Conservation (phyloP, 2,329 filamentous ascomycete genomes). For the Fusarium sterilihyphosum region DNA sequence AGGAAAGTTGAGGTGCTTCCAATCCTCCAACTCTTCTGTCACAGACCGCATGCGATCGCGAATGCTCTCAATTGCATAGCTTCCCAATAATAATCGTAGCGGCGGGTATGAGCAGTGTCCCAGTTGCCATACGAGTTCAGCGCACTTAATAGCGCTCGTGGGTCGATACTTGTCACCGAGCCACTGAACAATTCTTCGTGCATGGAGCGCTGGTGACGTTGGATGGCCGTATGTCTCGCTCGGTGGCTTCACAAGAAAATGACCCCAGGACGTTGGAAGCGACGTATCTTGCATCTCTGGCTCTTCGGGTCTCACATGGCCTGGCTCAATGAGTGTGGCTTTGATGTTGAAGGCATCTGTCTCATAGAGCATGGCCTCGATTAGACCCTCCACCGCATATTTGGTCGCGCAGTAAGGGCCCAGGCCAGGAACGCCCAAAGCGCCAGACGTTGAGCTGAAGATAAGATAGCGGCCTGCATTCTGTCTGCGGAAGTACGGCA, state of each 20-base stretch:
- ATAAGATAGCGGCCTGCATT: conserved; percentile 86
- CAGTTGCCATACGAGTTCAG: conserved; percentile 92
- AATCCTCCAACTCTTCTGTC: conserved; percentile 94
- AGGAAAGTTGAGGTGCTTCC: conserved; percentile 84
- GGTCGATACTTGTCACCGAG: conserved; percentile 85
- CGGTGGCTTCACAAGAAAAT: conserved; percentile 89
- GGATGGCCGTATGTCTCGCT: conserved; percentile 82
- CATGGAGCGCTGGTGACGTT: conserved; percentile 86
- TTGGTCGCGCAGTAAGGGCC: conserved; percentile 97
- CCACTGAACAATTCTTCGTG: conserved; percentile 93
- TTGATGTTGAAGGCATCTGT: conserved; percentile 92
- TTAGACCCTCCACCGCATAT: conserved; percentile 93
- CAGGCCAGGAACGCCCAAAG: conserved; percentile 90
- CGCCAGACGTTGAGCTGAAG: conserved; percentile 91
- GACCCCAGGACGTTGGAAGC: conserved; percentile 83
- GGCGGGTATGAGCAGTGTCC: conserved; percentile 96
- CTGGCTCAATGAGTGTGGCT: conserved; percentile 91
- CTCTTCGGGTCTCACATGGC: conserved; percentile 88
- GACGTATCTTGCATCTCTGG: conserved; percentile 60
- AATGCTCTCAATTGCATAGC: conserved; percentile 95
- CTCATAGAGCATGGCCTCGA: conserved; percentile 97
- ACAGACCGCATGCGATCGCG: conserved; percentile 88
- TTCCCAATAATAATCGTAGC: conserved; percentile 84
- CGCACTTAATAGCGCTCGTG: conserved; percentile 90
- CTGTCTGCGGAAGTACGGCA: conserved; percentile 87